phyloP scores from a whole-genome alignment of 768 basidiomycete genomes.

The Termitomyces sp. region DNA sequence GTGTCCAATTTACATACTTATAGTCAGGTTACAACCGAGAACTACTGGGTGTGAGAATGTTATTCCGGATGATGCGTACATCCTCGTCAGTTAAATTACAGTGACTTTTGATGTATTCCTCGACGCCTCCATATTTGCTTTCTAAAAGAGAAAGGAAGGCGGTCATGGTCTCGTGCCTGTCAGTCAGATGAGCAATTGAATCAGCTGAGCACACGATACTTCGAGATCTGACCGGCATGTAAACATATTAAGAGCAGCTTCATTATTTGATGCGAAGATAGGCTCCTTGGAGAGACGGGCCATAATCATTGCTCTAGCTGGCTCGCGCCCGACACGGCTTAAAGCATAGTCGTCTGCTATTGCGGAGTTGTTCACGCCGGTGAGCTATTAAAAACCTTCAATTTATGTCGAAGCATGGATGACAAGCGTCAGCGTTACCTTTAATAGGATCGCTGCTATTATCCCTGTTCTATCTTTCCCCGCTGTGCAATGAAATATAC shows the following conservation, averaged over 20 bases:
- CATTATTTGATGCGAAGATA: constrained; percentile 66
- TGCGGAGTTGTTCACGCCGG: constrained; percentile 59
- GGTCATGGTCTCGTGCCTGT: constrained; percentile 73
- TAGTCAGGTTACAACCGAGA: constrained; percentile 11
- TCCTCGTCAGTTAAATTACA: constrained; percentile 63
- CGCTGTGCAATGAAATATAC: constrained; percentile 79
- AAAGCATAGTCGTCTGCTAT: constrained; percentile 76
- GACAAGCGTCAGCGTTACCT: constrained; percentile 36
- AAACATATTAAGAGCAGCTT: constrained; percentile 82
- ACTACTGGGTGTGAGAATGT: constrained; percentile 41
- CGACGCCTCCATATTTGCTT: constrained; percentile 65
- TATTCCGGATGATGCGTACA: constrained; percentile 52
- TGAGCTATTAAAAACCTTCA: constrained; percentile 46
- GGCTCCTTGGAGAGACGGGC: constrained; percentile 66
- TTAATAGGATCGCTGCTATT: constrained; percentile 67
- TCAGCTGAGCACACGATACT: background rate
- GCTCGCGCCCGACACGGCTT: constrained; percentile 77
- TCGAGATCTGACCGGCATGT: constrained; percentile 58
- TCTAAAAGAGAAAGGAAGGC: constrained; percentile 61
- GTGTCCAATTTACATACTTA: background rate
- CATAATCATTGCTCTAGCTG: constrained; percentile 69
- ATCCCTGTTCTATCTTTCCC: constrained; percentile 85
- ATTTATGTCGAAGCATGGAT: background rate
- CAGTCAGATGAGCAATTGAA: background rate
- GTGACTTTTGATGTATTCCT: constrained; percentile 55